Evolutionary conservation across 495 filamentous ascomycete genomes (phyloP), one percentile per base, ranked within the genome.

Genomic region (Xylaria intraflava): DNA sequence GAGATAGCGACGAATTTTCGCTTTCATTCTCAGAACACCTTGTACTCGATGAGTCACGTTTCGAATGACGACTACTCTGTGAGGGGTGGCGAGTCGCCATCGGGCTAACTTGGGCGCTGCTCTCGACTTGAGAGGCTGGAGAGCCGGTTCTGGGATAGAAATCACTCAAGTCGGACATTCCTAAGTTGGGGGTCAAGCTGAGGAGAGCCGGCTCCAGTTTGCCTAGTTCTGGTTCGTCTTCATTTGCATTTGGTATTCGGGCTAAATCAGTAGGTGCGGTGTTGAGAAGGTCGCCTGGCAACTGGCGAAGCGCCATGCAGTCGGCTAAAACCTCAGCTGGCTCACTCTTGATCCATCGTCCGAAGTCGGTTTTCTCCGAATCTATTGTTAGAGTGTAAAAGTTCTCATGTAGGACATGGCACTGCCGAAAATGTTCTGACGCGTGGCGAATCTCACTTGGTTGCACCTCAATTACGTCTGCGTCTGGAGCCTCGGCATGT

Each of bases 351-450:
- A 87, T 75, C 82, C 83, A 90, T 47, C 85, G 81, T 43, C 79
- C 83, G 53, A 78, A 70, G 57, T 89, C 85, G 4, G 69, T 81
- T 49, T 88, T 75, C 67, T 90, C 86, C 12, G 84, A 80, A 50
- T 90, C 86, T 49, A 83, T 74, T 0, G 85, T 88, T 26, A 81
- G 70, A 12, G 73, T 78, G 63, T 84, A 84, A 68, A 90, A 89
- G 59, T 88, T 88, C 6, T 84, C 83, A 60, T 90, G 86, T 19
- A 89, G 65, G 1, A 84, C 69, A 66, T 89, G 86, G 10, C 78
- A 72, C 62, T 81, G 77, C 14, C 84, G 73, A 62, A 85, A 88
- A 27, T 72, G 73, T 45, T 88, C 86, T 17, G 84, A 86, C 39
- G 84, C 69, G 47, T 80, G 74, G 2, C 84, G 76, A 51, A 90